Base-by-base conservation (phyloP, 768 basidiomycete species). In the Tulasnella sp. region DNA sequence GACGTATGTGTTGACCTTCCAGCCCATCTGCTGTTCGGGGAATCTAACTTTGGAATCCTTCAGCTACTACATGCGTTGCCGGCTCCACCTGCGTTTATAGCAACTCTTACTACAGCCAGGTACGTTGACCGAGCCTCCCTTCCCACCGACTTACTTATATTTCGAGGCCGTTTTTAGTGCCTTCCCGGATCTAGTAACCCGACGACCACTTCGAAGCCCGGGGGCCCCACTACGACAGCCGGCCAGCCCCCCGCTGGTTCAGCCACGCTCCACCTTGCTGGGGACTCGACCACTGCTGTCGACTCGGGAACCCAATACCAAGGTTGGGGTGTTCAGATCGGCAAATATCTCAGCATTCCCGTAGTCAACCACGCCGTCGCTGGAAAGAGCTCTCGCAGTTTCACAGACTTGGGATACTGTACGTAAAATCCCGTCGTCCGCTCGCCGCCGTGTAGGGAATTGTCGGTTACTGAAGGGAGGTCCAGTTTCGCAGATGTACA, bases 61-160 rank as follows among this genome's bases (percentile, higher is more conserved):
- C 31, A 64, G 58, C 58, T 4, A 76, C 75, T 6, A 74, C 72
- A 15, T 76, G 75, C 52, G 75, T 42, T 14, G 40, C 71, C 36
- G 38, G 38, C 17, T 75, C 36, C 31, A 76, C 69, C 25, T 76
- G 75, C 75, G 38, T 39, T 37, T 37, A 38, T n/a, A 40, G 29
- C 38, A 76, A 72, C 25, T 22, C 25, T 14, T 76, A 34, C 17
- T 76, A 76, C 75, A 58, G 49, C 58, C 75, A 76, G 45, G 58
- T 64, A 31, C 15, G 15, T 34, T 34, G 29, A n/a, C 12, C 9
- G 25, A 25, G 7, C 0, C 15, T 5, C 9, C 6, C 49, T 49
- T n/a, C 49, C 7, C 22, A n/a, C 19, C 19, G n/a, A n/a, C 22
- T 49, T 12, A 9, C 49, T 49, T 7, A 49, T 9, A 49, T 49